A percentile compares a stretch with the other conserved stretches of the same genome.
Conservation (phyloP, 2,329 filamentous ascomycete species). For the Fusarium euwallaceae region DNA sequence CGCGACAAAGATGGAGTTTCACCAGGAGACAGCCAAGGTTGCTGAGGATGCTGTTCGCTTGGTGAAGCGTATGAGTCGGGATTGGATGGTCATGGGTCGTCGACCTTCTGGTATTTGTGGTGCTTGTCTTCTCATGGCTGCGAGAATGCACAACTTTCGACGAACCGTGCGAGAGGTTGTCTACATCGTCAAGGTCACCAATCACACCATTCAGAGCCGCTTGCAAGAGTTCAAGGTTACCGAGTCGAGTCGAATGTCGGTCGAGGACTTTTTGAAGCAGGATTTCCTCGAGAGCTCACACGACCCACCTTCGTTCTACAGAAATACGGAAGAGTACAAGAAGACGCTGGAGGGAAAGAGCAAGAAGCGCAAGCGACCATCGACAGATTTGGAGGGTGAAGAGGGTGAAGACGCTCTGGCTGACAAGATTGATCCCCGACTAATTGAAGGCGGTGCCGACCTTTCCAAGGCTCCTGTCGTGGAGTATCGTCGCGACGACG, state of each 20-base stretch:
- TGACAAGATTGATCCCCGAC: slow-evolving; percentile 29
- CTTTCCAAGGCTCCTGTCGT: slow-evolving; percentile 51
- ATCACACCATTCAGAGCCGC: slow-evolving; percentile 91
- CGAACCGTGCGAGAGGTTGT: slow-evolving; percentile 94
- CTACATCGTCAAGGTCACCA: slow-evolving; percentile 98
- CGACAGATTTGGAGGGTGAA: slow-evolving; percentile 48
- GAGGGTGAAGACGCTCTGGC: slow-evolving; percentile 30
- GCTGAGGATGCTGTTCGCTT: slow-evolving; percentile 90
- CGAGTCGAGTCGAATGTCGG: slow-evolving; percentile 84
- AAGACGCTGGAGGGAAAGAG: slow-evolving; percentile 64
- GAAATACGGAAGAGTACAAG: slow-evolving; percentile 71
- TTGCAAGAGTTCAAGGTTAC: slow-evolving; percentile 93
- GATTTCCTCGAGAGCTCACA: slow-evolving; percentile 79
- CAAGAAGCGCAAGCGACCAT: slow-evolving; percentile 60
- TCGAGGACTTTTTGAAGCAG: slow-evolving; percentile 84
- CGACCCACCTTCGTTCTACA: slow-evolving; percentile 87
- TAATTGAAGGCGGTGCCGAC: slow-evolving; percentile 51
- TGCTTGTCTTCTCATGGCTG: slow-evolving; percentile 92
- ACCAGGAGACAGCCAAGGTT: slow-evolving; percentile 82
- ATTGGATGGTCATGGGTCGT: slow-evolving; percentile 97
- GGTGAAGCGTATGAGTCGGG: slow-evolving; percentile 91
- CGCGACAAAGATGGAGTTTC: slow-evolving; percentile 92
- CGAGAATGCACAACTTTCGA: slow-evolving; percentile 98
- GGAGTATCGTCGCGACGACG: slow-evolving; percentile 68
- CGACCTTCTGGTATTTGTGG: slow-evolving; percentile 95